Evolutionary conservation across 306 rosid species (phyloP).

Genomic region (Boehmeria nivea): DNA sequence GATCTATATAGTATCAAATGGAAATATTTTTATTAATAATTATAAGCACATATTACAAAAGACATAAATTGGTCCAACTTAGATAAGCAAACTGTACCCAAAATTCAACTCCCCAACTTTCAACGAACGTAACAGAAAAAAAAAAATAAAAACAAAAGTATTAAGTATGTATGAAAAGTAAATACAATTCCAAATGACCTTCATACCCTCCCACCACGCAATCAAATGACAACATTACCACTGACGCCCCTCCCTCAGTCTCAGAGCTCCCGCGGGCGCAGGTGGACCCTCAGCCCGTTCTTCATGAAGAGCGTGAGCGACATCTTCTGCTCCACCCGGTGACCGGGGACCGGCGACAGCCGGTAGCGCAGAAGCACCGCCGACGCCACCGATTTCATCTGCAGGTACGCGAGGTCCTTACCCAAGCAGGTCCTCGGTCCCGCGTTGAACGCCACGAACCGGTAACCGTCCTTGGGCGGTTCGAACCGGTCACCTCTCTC

Average conservation of each 20-base stretch:
- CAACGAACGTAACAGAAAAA: conserved; percentile 14
- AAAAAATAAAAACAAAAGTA: not conserved
- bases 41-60: conserved; percentile 15
- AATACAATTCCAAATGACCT: conserved; percentile 20
- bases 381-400: conserved; percentile 87
- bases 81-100: conserved; percentile 33
- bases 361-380: conserved; percentile 82
- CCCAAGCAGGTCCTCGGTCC: conserved; percentile 97
- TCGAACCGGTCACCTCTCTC: conserved; percentile 62
- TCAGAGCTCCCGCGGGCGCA: conserved; percentile 60
- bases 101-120: conserved; percentile 24
- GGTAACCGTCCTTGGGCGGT: conserved; percentile 62
- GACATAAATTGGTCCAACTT: conserved; percentile 23
- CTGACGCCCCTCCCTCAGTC: conserved; percentile 29
- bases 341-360: conserved; percentile 67
- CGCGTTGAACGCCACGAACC: conserved; percentile 81
- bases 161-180: conserved; percentile 9
- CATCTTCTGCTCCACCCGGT: conserved; percentile 84
- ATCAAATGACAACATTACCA: conserved; percentile 15
- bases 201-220: conserved; percentile 4
- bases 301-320: conserved; percentile 86
- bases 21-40: conserved; percentile 21
- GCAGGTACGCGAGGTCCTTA: conserved; percentile 89
- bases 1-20: not conserved
- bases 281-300: conserved; percentile 61